Conservation (phyloP, 768 basidiomycete genomes). For the Xerocomellus amylosporus region DNA sequence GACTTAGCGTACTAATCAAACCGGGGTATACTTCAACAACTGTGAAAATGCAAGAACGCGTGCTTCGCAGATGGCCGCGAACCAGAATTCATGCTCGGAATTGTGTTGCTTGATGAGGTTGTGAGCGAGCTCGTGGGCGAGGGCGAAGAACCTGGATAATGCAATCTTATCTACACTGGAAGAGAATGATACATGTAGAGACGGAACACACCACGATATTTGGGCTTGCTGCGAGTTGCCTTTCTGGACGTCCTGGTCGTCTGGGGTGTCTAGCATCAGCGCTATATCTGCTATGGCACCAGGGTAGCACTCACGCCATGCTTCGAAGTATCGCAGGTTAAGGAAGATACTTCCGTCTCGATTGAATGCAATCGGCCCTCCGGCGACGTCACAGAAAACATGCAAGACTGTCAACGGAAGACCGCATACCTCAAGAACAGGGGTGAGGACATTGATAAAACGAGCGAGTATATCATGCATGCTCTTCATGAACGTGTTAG, state of each 20-base stretch:
- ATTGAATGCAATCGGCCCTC: conserved; percentile 89
- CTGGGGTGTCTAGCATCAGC: neutral
- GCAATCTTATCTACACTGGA: neutral
- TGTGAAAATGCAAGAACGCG: neutral
- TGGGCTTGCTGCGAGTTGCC: neutral
- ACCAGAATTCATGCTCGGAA: neutral
- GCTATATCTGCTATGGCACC: too few relatives aligned
- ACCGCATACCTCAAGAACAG: conserved; percentile 63
- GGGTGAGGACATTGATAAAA: conserved; percentile 65
- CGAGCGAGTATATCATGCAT: conserved; percentile 27
- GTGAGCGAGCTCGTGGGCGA: neutral
- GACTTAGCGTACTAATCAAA: too few relatives aligned
- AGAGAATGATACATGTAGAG: neutral
- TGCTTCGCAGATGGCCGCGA: neutral
- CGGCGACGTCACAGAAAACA: conserved; percentile 76
- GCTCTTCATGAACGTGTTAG: too few relatives aligned
- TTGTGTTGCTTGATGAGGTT: neutral
- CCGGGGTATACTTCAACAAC: neutral
- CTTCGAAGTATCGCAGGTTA: too few relatives aligned
- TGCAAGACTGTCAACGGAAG: conserved; percentile 71
- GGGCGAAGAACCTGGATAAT: neutral
- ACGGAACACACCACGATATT: neutral
- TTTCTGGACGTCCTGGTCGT: conserved; percentile 1
- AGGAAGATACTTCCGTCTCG: conserved; percentile 71
- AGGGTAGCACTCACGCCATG: conserved; percentile 60